Percentiles rank a stretch among this genome's conserved stretches.
phyloP scores from a whole-genome alignment of 495 filamentous ascomycete species.

The Trichoderma asperelloides region DNA sequence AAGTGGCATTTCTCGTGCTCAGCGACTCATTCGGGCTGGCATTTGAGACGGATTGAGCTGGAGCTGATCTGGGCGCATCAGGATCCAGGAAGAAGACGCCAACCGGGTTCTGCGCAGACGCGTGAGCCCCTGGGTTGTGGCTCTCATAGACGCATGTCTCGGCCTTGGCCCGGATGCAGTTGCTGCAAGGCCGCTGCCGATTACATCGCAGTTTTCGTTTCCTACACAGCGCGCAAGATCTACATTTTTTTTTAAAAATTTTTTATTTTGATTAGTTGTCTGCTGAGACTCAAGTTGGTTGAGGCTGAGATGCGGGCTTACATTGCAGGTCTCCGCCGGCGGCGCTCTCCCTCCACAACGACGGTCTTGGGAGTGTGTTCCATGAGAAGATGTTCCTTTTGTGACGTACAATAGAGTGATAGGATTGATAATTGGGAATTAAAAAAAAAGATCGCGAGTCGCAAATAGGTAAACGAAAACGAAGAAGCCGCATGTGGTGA shows the following conservation, averaged over 20 bases:
- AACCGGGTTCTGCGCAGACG: conserved; percentile 10
- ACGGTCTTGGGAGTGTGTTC: neutral
- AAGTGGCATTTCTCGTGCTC: neutral
- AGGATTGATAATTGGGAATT: neutral
- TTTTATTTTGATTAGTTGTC: neutral
- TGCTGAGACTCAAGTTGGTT: no score
- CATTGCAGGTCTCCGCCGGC: neutral
- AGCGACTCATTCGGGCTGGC: neutral
- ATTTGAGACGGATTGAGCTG: neutral
- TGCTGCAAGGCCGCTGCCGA: conserved; percentile 39
- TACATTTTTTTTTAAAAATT: neutral
- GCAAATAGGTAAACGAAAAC: neutral
- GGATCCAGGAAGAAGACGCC: neutral
- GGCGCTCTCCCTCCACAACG: neutral
- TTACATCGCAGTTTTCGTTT: conserved; percentile 50
- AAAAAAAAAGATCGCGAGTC: neutral
- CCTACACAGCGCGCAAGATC: conserved; percentile 40
- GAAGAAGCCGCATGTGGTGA: neutral
- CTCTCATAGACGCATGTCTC: conserved; percentile 34
- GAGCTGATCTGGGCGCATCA: neutral
- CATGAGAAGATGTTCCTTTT: neutral
- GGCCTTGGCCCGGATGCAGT: conserved; percentile 38
- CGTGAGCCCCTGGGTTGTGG: conserved; percentile 22
- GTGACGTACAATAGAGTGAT: neutral
- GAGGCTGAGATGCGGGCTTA: neutral